Percentiles rank a stretch among this genome's conserved stretches.
phyloP scores from a whole-genome alignment of 2,329 filamentous ascomycete genomes.

The Didymosphaeria variabile region DNA sequence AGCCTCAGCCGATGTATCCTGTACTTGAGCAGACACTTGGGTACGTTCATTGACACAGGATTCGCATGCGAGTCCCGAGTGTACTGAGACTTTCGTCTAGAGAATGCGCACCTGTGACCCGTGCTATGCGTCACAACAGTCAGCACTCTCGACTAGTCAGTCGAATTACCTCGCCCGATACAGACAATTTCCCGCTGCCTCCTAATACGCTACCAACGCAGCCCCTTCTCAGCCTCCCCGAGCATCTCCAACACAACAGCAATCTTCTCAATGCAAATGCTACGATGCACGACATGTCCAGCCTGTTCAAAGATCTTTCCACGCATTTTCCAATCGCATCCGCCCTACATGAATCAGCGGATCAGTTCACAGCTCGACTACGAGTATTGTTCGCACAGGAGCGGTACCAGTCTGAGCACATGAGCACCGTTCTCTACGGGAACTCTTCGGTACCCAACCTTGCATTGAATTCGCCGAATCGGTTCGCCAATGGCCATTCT shows the following conservation, averaged over 20 bases:
- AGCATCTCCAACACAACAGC: constrained; percentile 2
- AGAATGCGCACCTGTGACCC: background rate
- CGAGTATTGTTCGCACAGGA: constrained; percentile 26
- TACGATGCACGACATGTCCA: constrained; percentile 8
- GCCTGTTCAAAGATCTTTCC: constrained; percentile 9
- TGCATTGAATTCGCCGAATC: constrained; percentile 11
- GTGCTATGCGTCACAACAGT: background rate
- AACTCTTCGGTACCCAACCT: constrained; percentile 14
- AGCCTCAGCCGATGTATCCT: constrained; percentile 12
- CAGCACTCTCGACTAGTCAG: background rate
- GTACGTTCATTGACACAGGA: background rate
- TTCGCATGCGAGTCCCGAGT: background rate
- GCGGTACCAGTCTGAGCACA: constrained; percentile 32
- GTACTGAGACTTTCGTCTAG: background rate
- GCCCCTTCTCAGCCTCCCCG: no score
- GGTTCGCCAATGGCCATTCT: constrained; percentile 9
- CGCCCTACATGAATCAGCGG: constrained; percentile 6
- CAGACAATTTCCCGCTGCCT: background rate
- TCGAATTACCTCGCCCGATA: background rate
- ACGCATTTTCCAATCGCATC: constrained; percentile 5
- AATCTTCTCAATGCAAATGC: constrained; percentile 1
- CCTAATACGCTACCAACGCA: constrained; percentile 1
- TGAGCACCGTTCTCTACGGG: constrained; percentile 37
- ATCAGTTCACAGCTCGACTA: background rate
- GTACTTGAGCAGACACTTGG: background rate